Base-by-base conservation (phyloP, 305 asterid genomes). In the Solanum hybrid region DNA sequence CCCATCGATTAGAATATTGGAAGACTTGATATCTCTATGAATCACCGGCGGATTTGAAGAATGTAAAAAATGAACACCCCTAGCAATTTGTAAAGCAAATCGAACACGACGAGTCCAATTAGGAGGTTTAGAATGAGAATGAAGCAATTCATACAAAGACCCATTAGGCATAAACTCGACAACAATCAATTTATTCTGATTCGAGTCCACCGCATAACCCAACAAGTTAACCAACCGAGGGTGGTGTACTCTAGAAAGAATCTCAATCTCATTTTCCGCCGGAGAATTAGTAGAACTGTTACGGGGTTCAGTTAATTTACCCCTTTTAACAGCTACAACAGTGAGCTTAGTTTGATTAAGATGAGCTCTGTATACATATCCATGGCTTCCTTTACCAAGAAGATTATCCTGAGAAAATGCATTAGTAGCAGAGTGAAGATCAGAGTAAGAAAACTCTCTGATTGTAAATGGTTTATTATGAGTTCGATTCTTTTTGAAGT, bases 151-250 rank as follows among this genome's bases (percentile, higher is more conserved):
- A 88, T 87, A 93, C 1, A 97, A 57, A 22, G 99, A 93, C 9
- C 99, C 98, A 61, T 96, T 92, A 3, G 98, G 97, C 99, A 97
- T 97, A 92, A 93, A 95, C 94, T 96, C 98, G 0, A 96, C 98
- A 3, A 97, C 97, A 90, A 95, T 91, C 40, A 96, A 8, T 90
- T 92, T 97, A 31, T 92, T 92, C 13, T 89, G 92, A 16, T 91
- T 87, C 5, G 57, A 36, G 22, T 92, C 97, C 2, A 84, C 35
- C 8, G 95, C 95, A 46, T 92, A 94, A 3, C 99, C 99, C 5
- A 96, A 86, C 29, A 97, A 90, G 64, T 97, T 97, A 39, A 97
- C 99, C 1, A 97, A 91, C 26, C 98, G 91, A 24, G 95, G 93
- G 86, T 95, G 94, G 26, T 91, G 91, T 10, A 96, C 91, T 36